Base-by-base conservation (phyloP, 2,329 filamentous ascomycete species). In the Claviceps humidiphila region DNA sequence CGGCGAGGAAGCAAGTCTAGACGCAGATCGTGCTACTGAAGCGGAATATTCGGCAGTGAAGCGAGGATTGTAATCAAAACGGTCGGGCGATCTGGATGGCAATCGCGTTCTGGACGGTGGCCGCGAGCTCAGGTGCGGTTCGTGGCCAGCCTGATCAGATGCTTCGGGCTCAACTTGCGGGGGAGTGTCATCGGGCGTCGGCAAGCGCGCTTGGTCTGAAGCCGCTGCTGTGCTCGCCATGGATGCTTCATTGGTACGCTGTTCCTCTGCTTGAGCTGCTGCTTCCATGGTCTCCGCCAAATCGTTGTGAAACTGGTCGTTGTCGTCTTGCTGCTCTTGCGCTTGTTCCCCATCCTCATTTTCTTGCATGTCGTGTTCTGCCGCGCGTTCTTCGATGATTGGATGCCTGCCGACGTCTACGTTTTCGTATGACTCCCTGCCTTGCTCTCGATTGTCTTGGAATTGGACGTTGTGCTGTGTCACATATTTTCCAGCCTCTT, bases 121-220 rank as follows among this genome's bases (percentile, higher is more conserved):
- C n/a, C 47, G 30, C 22, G 52, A 51, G 6, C 38, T 49, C 7
- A 13, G n/a, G 9, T 41, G n/a, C 16, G 58, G 56, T 49, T 62
- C 65, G 13, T 52, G 58, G 2, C n/a, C 40, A 44, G 50, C 48
- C 39, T 58, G 58, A 16, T 58, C 56, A 7, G 53, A 51, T 38
- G 16, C 42, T 20, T 61, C 58, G 43, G 50, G 43, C 22, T 63
- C 61, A 16, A 59, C 53, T 22, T 71, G 69, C 1, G 72, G 71
- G 16, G 71, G 71, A 51, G 71, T 78, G 56, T 77, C 70, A 56
- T 78, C 76, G 51, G 76, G 76, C 42, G 75, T 78, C 54, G 75
- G 74, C 55, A 78, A 66, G 55, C 74, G 73, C 49, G 65, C 71
- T 26, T 68, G 66, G 42, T 68, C 69, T 55, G 65, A 69, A 59